Base-by-base conservation (phyloP, 352 stramenopile genomes). In the Globisporangium nunn region DNA sequence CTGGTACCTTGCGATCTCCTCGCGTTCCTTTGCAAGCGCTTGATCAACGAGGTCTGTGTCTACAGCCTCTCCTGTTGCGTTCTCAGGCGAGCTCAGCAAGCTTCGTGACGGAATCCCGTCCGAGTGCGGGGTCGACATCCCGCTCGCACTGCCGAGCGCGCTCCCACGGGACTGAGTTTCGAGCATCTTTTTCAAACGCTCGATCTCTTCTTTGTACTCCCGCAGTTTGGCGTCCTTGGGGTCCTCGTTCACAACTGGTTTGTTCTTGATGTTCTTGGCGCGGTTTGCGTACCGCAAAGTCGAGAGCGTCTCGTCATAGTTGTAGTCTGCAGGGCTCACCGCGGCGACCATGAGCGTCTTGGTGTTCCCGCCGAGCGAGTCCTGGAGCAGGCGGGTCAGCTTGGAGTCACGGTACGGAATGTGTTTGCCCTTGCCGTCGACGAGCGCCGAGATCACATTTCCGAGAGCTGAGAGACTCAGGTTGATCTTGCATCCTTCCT, bases 231-330 rank as follows among this genome's bases (percentile, higher is more conserved):
- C 82, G 56, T 93, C 87, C 59, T 96, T 96, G 0, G 91, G 91
- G 56, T 99, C 95, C 50, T 98, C 87, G 71, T 98, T 98, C 55
- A 97, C 82, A 1, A 92, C 88, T 4, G 95, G 93, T 50, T 97
- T 96, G 80, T 98, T 98, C 66, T 97, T 97, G 64, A 99, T 98
- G 62, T 98, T 98, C 56, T 97, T 92, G 37, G 96, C 96, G 1
- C 96, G 87, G 59, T 98, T 97, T 1, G 96, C 96, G 58, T 98
- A 99, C 39, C 93, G 87, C 35, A 99, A 69, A 46, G 96, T 98
- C 37, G 88, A 98, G 7, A 98, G 59, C 3, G 93, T 98, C 61
- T 99, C 96, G 61, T 96, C 93, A 37, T 95, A 96, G 71, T 98
- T 98, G 56, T 93, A 96, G 61, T 98, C 92, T 0, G 92, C 90